These are phyloP conservation scores for Apophysomyces sp. DNA, from an alignment of 371 early-diverging fungal genomes.

Conservation along the genomic window DNA sequence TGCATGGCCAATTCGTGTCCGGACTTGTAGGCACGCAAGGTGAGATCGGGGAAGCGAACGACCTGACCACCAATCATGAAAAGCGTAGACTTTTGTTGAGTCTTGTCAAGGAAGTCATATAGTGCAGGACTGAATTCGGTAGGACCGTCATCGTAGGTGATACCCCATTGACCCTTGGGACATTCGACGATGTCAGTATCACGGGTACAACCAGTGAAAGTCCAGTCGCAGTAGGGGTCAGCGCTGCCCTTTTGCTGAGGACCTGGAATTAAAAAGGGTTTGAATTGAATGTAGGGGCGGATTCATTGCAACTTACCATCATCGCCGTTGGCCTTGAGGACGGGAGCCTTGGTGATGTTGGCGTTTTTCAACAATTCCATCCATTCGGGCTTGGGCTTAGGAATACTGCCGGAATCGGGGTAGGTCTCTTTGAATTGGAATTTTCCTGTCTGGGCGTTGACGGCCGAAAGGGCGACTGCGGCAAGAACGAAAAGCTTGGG, in stretches of 20 bases:
- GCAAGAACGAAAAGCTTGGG: slow-evolving; percentile 12
- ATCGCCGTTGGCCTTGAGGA: slow-evolving; percentile 26
- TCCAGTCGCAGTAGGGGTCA: slow-evolving; percentile 59
- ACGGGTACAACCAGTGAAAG: slow-evolving; percentile 50
- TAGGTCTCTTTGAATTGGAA: slow-evolving; percentile 41
- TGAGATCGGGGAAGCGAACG: slow-evolving; percentile 48
- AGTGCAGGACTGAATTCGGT: slow-evolving; percentile 40
- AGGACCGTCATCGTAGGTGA: slow-evolving; percentile 70
- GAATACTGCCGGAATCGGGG: slow-evolving; percentile 31
- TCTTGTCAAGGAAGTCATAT: slow-evolving; percentile 54
- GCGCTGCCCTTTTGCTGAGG: slow-evolving; percentile 14
- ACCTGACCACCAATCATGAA: slow-evolving; percentile 67
- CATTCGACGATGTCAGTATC: slow-evolving; percentile 49
- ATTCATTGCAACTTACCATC: slow-evolving; percentile 9
- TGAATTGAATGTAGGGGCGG: background rate
- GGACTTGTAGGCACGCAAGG: slow-evolving; percentile 45
- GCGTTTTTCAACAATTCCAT: slow-evolving; percentile 33
- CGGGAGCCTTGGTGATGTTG: slow-evolving; percentile 41
- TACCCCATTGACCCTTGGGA: slow-evolving; percentile 58
- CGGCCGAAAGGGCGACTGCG: slow-evolving; percentile 11
- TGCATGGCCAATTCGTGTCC: slow-evolving; percentile 58
- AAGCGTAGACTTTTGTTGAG: slow-evolving; percentile 61
- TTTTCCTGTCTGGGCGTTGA: slow-evolving; percentile 11
- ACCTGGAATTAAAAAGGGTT: slow-evolving; percentile 5
- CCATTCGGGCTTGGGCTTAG: slow-evolving; percentile 52